Evolutionary conservation across 768 basidiomycete species (phyloP).

Genomic region (Mrakia gelida): DNA sequence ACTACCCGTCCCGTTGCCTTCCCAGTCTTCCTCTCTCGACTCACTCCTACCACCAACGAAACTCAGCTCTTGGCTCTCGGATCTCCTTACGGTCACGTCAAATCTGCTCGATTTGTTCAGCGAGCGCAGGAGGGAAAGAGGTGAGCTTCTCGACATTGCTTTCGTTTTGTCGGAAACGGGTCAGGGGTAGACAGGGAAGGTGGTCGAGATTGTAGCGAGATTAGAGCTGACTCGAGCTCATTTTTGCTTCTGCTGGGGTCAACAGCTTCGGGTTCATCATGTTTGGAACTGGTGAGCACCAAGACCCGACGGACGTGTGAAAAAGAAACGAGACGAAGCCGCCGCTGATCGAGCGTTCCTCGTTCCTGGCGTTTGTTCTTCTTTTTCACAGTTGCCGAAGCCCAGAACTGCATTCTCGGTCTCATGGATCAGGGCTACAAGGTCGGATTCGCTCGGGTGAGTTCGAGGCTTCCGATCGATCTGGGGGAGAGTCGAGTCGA

Average conservation of each 20-base stretch:
- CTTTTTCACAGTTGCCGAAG: constrained; percentile 13
- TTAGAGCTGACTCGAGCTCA: not conserved
- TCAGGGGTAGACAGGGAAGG: not conserved
- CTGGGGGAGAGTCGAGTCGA: not conserved
- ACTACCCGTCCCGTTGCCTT: too few species aligned
- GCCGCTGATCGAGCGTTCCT: not conserved
- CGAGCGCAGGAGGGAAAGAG: constrained; percentile 26
- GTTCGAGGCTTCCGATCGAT: not conserved
- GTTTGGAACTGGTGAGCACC: not conserved
- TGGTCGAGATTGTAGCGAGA: not conserved
- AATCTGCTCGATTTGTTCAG: constrained; percentile 23
- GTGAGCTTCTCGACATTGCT: not conserved
- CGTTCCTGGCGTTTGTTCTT: not conserved
- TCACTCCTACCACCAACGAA: constrained; percentile 25
- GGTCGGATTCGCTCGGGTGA: constrained; percentile 24
- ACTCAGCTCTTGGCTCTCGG: constrained; percentile 20
- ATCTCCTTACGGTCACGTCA: constrained; percentile 20
- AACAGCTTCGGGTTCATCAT: constrained; percentile 26
- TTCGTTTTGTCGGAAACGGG: not conserved
- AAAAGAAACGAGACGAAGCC: not conserved
- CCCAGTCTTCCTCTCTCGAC: constrained; percentile 24
- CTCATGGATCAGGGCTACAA: constrained; percentile 28
- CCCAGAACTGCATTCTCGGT: constrained; percentile 20
- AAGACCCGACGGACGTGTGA: not conserved
- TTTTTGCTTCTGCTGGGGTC: not conserved